These are phyloP conservation scores for Candida krabiensis DNA, from an alignment of 805 yeast species.

Conservation along the genomic window DNA sequence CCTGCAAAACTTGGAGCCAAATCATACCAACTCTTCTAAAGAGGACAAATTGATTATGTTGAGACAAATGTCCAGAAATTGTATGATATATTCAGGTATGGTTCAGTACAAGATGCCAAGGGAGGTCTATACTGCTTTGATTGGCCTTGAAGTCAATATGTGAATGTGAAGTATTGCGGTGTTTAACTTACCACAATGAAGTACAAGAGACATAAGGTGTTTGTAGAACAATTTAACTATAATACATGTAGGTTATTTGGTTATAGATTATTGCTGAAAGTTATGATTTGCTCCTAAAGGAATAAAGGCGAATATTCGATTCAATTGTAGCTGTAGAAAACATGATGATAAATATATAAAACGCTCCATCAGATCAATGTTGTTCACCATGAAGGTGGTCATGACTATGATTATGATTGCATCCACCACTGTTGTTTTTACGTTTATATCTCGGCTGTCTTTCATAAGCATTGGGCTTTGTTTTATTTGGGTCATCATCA, in stretches of 20 bases:
- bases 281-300: no score
- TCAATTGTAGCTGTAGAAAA: no score
- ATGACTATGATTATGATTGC: slow-evolving; percentile 15
- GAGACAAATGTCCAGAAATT: slow-evolving; percentile 70
- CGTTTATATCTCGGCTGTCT: slow-evolving; percentile 66
- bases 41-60: slow-evolving; percentile 56
- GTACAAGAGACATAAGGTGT: no score
- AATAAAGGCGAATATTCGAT: no score
- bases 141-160: slow-evolving; percentile 53
- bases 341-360: no score
- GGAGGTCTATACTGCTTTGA: slow-evolving; percentile 72
- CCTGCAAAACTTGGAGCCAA: slow-evolving; percentile 26
- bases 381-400: background rate
- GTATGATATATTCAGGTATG: slow-evolving; percentile 95
- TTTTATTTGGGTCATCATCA: slow-evolving; percentile 13
- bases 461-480: slow-evolving; percentile 81
- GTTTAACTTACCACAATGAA: no score
- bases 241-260: no score
- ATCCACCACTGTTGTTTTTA: slow-evolving; percentile 13
- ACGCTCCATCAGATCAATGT: no score
- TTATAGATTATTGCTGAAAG: no score
- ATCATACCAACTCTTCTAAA: slow-evolving; percentile 38
- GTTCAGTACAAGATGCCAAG: slow-evolving; percentile 90
- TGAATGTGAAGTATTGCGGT: no score
- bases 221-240: no score